A percentile compares a stretch with the other conserved stretches of the same genome.
phyloP scores from a whole-genome alignment of 2,329 filamentous ascomycete species.

The Pseudogymnoascus verrucosus region DNA sequence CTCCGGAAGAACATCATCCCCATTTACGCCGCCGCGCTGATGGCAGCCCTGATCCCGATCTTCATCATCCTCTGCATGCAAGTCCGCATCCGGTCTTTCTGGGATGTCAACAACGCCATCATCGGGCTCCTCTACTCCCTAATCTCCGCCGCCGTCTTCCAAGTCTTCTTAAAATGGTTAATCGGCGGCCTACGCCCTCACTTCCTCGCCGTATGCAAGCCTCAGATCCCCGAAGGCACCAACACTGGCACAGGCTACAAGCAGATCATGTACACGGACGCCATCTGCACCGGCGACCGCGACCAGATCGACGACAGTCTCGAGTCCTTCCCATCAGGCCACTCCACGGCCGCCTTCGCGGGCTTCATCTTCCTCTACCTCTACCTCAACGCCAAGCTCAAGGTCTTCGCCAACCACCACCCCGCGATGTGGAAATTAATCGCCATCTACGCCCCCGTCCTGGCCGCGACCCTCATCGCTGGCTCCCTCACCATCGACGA shows the following conservation, averaged over 20 bases:
- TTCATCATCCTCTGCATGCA: constrained; percentile 57
- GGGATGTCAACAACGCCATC: constrained; percentile 63
- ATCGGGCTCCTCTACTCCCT: constrained; percentile 63
- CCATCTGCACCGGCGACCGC: constrained; percentile 60
- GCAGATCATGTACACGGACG: constrained; percentile 56
- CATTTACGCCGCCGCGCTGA: constrained; percentile 60
- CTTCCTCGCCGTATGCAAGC: constrained; percentile 64
- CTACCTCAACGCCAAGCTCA: constrained; percentile 72
- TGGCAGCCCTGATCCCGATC: constrained; percentile 59
- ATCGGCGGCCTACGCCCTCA: constrained; percentile 67
- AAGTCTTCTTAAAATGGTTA: constrained; percentile 68
- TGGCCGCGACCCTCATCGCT: constrained; percentile 60
- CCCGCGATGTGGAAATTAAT: constrained; percentile 67
- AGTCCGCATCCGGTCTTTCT: constrained; percentile 59
- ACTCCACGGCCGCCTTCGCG: constrained; percentile 65
- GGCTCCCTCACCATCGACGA: constrained; percentile 65
- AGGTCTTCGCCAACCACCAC: constrained; percentile 66
- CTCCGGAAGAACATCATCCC: constrained; percentile 63
- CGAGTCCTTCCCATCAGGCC: constrained; percentile 65
- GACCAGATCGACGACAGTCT: constrained; percentile 60
- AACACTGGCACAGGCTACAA: constrained; percentile 33
- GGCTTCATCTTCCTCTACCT: constrained; percentile 63
- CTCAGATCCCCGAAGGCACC: constrained; percentile 38
- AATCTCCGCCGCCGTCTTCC: constrained; percentile 65
- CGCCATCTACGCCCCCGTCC: constrained; percentile 54